Evolutionary conservation across 2,329 filamentous ascomycete species (phyloP), one percentile per base, ranked within the genome.

Genomic region (Colletotrichum siamense): DNA sequence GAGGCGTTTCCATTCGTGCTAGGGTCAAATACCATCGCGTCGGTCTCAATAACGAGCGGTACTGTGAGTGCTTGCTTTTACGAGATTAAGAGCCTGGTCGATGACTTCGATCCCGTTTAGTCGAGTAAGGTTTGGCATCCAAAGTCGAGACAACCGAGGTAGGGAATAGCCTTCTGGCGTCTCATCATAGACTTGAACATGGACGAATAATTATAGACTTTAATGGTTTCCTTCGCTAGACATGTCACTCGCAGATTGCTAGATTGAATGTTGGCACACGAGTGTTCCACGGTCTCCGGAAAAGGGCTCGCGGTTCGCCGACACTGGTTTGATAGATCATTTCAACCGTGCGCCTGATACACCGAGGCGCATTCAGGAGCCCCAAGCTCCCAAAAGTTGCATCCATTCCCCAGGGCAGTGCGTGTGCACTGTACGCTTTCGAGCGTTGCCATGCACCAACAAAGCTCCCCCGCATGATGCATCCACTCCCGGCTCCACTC

Each of bases 171-270:
- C 44, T 22, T 52, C 44, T 52, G 44, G 4, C n/a, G n/a, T 52
- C 44, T 52, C 44, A 22, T 52, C 44, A 22, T 52, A 22, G n/a
- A 52, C 39, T 12, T 22, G 44, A 22, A 13, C n/a, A 22, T 52
- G 0, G 44, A 22, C 10, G 44, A 52, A 52, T 3, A 52, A 22
- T 13, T 22, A 52, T 8, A 52, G n/a, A 13, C n/a, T 22, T 49
- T 22, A 7, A 13, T 52, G 44, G 3, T 3, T 52, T 52, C 13
- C 10, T 52, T 22, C 44, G 12, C 2, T 52, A 6, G 44, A 13
- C n/a, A 13, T 13, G 44, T 52, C 44, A 13, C 2, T 52, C 2
- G 0, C 44, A 22, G n/a, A 13, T 22, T 22, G 0, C 1, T 13
- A 52, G 44, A 49, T 22, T 49, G 39, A 49, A 49, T n/a, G 10